These are phyloP conservation scores for Ramaria rubella DNA, from an alignment of 768 basidiomycete species.

Conservation along the genomic window DNA sequence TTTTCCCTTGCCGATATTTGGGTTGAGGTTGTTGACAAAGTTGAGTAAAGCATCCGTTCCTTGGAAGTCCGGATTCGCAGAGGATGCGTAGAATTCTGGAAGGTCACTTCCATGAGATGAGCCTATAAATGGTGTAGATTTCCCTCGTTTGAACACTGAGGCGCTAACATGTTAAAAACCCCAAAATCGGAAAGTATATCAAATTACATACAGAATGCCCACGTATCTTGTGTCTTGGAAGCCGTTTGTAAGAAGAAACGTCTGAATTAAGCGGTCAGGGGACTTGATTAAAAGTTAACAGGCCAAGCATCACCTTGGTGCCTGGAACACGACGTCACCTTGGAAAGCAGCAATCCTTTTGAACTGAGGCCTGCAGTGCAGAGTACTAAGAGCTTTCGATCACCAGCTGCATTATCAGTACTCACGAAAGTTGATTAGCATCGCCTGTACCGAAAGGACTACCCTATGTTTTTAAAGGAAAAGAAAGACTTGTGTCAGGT, in stretches of 20 bases:
- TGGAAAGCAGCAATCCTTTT: constrained; percentile 34
- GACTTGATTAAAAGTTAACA: neutral
- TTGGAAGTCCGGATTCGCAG: constrained; percentile 8
- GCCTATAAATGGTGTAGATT: constrained; percentile 23
- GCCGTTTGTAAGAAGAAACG: constrained; percentile 30
- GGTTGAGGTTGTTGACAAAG: constrained; percentile 23
- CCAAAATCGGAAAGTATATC: neutral
- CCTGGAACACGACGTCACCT: constrained; percentile 32
- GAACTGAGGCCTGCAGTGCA: constrained; percentile 28
- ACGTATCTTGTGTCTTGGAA: constrained; percentile 26
- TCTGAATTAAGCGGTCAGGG: constrained; percentile 10
- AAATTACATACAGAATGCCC: constrained; percentile 25
- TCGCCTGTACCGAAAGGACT: constrained; percentile 25
- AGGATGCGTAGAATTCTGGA: constrained; percentile 13
- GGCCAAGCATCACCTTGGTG: constrained; percentile 5
- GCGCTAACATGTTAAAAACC: neutral
- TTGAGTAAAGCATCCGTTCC: constrained; percentile 17
- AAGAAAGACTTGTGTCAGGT: neutral
- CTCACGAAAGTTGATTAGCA: constrained; percentile 4
- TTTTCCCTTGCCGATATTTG: constrained; percentile 16
- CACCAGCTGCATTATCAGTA: neutral
- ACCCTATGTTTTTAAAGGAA: constrained; percentile 12
- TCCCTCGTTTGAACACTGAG: constrained; percentile 10
- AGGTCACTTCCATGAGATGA: constrained; percentile 18
- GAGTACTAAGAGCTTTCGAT: neutral